Conservation (phyloP, 306 rosid species). For the Prinsepia uniflora region DNA sequence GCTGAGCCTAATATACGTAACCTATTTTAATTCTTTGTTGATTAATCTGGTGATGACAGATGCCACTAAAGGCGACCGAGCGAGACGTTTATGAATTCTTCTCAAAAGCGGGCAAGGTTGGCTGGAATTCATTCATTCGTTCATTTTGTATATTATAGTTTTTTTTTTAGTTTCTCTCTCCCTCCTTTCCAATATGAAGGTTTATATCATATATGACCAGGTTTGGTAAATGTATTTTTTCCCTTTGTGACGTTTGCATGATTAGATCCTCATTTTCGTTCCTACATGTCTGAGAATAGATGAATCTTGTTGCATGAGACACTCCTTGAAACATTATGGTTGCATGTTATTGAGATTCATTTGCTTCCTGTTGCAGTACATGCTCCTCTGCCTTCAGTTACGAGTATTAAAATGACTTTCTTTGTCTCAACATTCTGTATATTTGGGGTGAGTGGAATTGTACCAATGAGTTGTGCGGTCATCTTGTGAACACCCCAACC, state of each 20-base stretch:
- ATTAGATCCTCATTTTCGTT: not conserved
- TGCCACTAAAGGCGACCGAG: conserved; percentile 97
- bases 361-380: conserved; percentile 51
- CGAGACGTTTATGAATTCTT: conserved; percentile 89
- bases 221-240: not conserved
- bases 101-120: conserved; percentile 97
- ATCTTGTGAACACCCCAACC: conserved; percentile 28
- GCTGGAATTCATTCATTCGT: conserved; percentile 19
- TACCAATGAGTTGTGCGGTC: conserved; percentile 21
- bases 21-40: not conserved
- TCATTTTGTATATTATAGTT: not conserved
- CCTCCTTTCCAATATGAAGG: not conserved
- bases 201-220: not conserved
- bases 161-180: not conserved
- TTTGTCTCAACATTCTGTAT: conserved; percentile 47
- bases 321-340: conserved; percentile 22
- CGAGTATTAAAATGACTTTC: conserved; percentile 37
- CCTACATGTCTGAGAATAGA: conserved; percentile 7
- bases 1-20: not conserved
- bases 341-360: conserved; percentile 38
- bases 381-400: conserved; percentile 53
- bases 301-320: conserved; percentile 23
- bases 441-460: conserved; percentile 42
- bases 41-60: conserved; percentile 47
- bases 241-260: conserved; percentile 8